Base-by-base conservation (phyloP, 768 basidiomycete species). In the Termitomyces eurrhizus region DNA sequence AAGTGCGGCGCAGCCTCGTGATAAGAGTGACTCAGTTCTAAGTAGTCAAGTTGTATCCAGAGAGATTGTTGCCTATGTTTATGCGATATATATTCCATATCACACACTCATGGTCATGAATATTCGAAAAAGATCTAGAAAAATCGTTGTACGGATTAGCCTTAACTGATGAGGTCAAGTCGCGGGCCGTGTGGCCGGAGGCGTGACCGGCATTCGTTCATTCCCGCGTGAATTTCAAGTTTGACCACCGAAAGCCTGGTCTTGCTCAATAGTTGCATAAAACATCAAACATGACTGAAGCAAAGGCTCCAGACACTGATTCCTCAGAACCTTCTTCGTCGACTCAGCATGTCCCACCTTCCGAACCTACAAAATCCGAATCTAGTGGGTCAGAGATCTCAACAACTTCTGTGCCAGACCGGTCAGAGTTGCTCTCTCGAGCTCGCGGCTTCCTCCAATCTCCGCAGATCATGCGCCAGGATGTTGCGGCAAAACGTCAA, bases 391-490 rank as follows among this genome's bases (percentile, higher is more conserved):
- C 41, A 55, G 53, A 33, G 12, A 42, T 9, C 18, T 55, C 41
- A 14, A 13, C 29, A 7, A 42, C 29, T 55, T 26, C 39, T 21
- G 29, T 55, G 29, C 12, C 51, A 35, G 69, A 77, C 64, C 73
- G 81, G 54, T 49, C 69, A 56, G 81, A 83, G 41, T 74, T 87
- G 21, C 64, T 87, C 18, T 56, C 75, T 36, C 82, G 78, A 57
- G 90, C 89, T 9, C 82, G 86, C 26, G 64, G 79, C 12, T 92
- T 93, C 69, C 75, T 93, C 16, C 70, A 71, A 12, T 89, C 90
- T 3, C 84, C 88, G 3, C 86, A 88, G 66, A 79, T 89, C 24
- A 76, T 78, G 13, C 71, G 80, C 50, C 86, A 90, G 63, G 85
- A 88, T 65, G 42, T 70, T 0, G 58, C 69, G 1, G 79, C 82